Conservation (phyloP, 805 yeast genomes). For the Saturnispora halmiae region DNA sequence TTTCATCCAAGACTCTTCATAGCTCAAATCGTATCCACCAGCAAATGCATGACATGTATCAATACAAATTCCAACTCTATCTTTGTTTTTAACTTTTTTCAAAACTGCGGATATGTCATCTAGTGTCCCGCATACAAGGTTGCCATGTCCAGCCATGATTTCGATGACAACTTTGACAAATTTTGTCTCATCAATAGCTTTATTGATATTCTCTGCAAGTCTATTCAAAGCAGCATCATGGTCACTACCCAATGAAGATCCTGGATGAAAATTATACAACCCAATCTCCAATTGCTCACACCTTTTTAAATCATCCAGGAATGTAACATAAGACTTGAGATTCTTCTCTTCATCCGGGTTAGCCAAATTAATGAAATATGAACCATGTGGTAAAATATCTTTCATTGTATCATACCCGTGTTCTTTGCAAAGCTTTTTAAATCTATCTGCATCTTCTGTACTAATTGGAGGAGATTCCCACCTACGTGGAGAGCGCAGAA, state of each 20-base stretch:
- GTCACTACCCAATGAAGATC: conserved; percentile 69
- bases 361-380: conserved; percentile 86
- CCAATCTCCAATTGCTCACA: conserved; percentile 85
- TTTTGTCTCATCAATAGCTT: conserved; percentile 61
- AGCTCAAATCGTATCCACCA: conserved; percentile 86
- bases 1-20: conserved; percentile 42
- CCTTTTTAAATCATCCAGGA: conserved; percentile 76
- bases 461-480: conserved; percentile 82
- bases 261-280: conserved; percentile 86
- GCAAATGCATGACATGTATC: conserved; percentile 97
- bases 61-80: conserved; percentile 87
- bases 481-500: conserved; percentile 79
- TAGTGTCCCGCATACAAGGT: conserved; percentile 72
- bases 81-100: conserved; percentile 66
- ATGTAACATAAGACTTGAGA: conserved; percentile 62
- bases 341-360: conserved; percentile 81
- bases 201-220: conserved; percentile 72
- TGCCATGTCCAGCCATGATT: conserved; percentile 97
- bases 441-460: conserved; percentile 56
- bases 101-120: conserved; percentile 73
- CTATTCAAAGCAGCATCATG: conserved; percentile 53
- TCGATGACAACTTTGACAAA: conserved; percentile 86
- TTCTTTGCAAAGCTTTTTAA: conserved; percentile 52
- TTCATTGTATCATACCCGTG: conserved; percentile 62
- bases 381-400: conserved; percentile 89